Base-by-base conservation (phyloP, 352 stramenopile species). In the Phytophthora chlamydospora region DNA sequence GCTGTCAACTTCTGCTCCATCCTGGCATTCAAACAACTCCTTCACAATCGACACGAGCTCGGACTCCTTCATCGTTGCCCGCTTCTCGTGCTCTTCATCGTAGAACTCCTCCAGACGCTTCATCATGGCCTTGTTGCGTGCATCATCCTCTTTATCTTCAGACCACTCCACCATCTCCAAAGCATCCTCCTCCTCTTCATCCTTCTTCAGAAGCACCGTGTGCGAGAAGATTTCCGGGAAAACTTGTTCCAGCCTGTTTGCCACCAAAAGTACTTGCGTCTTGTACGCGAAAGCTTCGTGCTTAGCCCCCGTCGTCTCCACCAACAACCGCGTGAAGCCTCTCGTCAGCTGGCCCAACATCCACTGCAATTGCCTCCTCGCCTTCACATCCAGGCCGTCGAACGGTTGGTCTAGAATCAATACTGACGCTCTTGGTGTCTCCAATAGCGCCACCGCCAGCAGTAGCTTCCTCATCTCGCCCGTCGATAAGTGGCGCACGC, bases 331-430 rank as follows among this genome's bases (percentile, higher is more conserved):
- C 12, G 85, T 90, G 71, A 98, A 97, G 5, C 93, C 93, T 35
- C 72, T 58, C 46, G 93, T 85, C 46, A 97, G 85, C 53, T 95
- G 78, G 11, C 77, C 75, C 2, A 98, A 71, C 66, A 98, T 87
- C 68, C 91, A 91, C 54, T 86, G 73, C 29, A 98, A 65, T 44
- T 92, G 82, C 45, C 69, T 57, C 10, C 91, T 73, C 24, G 87
- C 91, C 3, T 80, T 73, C 9, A 90, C 78, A 70, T 98, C 94
- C n/a, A 98, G 73, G 1, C 94, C 94, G 52, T 98, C 94, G 68
- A 97, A 97, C 27, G 91, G 89, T 70, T 98, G 95, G 62, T 98
- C 94, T 16, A 98, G 52, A 54, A 98, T 64, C 55, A 98, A 62
- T 31, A 98, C 73, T 6, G 75, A 76, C 7, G 74, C 77, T 42